Percentiles rank a stretch among this genome's conserved stretches.
phyloP scores from a whole-genome alignment of 495 filamentous ascomycete species.

The Wilcoxina mikolae region DNA sequence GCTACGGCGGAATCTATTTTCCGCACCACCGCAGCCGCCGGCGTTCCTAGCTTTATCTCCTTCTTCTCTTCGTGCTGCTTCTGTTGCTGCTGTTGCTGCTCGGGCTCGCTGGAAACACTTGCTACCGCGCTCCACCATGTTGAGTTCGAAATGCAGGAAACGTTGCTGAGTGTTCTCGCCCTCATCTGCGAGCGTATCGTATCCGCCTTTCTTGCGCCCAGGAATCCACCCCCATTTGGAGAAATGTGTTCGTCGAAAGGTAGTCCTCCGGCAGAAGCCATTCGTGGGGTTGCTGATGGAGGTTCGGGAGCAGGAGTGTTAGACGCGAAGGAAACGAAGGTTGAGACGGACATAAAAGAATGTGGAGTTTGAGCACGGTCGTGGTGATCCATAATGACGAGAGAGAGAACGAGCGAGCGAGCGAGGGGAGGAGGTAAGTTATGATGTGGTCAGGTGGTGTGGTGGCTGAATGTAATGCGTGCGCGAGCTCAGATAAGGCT shows the following conservation, averaged over 20 bases:
- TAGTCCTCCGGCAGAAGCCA: background rate
- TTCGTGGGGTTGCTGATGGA: background rate
- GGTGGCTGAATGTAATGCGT: background rate
- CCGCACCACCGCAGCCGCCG: background rate
- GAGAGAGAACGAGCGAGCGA: background rate
- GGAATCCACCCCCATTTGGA: background rate
- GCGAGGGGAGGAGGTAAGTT: background rate
- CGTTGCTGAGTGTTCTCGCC: slow-evolving; percentile 3
- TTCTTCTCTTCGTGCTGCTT: background rate
- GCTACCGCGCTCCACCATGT: slow-evolving; percentile 7
- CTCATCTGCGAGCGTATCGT: background rate
- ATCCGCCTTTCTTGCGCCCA: background rate
- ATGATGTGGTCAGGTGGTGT: background rate
- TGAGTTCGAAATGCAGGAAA: slow-evolving; percentile 1
- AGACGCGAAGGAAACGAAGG: background rate
- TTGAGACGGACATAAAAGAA: slow-evolving; percentile 1
- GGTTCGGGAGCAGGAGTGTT: background rate
- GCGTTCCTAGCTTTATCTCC: too few relatives aligned
- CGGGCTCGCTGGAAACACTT: background rate
- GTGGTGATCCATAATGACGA: background rate
- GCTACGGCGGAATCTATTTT: background rate
- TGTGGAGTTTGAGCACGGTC: slow-evolving; percentile 5
- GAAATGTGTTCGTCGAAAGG: background rate
- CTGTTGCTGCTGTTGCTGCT: background rate
- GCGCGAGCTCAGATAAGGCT: too few relatives aligned